A percentile compares a stretch with the other conserved stretches of the same genome.
phyloP scores from a whole-genome alignment of 2,329 filamentous ascomycete genomes.

The Colletotrichum incanum region DNA sequence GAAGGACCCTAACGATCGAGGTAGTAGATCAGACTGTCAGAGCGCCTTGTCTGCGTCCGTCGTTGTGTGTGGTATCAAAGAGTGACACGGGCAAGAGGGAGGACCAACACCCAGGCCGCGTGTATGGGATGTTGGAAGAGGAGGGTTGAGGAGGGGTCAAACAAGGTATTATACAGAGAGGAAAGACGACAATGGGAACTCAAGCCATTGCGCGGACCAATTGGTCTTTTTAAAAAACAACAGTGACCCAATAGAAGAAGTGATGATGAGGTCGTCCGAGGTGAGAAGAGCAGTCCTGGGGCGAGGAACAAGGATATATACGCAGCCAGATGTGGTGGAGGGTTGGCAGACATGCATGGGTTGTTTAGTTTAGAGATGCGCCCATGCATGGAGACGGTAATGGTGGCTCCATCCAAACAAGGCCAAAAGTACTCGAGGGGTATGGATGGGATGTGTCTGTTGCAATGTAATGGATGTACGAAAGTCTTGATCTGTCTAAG shows the following conservation, averaged over 20 bases:
- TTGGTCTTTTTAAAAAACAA: slow-evolving; percentile 51
- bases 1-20: slow-evolving; percentile 39
- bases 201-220: slow-evolving; percentile 58
- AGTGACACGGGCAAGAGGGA: slow-evolving; percentile 42
- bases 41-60: slow-evolving; percentile 36
- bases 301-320: slow-evolving; percentile 65
- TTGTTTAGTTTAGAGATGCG: slow-evolving; percentile 40
- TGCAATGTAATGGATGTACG: slow-evolving; percentile 40
- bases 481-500: slow-evolving; percentile 31
- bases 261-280: slow-evolving; percentile 43
- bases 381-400: slow-evolving; percentile 42
- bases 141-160: slow-evolving; percentile 46
- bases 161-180: slow-evolving; percentile 49
- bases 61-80: slow-evolving; percentile 36
- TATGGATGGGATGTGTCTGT: slow-evolving; percentile 28
- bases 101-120: slow-evolving; percentile 42
- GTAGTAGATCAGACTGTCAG: slow-evolving; percentile 29
- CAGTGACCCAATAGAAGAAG: slow-evolving; percentile 50
- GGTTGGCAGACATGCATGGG: slow-evolving; percentile 33
- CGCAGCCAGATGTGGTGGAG: slow-evolving; percentile 49
- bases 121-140: slow-evolving; percentile 43
- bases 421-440: slow-evolving; percentile 33
- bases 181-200: slow-evolving; percentile 46
- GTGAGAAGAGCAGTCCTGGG: slow-evolving; percentile 51
- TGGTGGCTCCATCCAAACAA: slow-evolving; percentile 39